Evolutionary conservation across 148 eudicot species (phyloP), one percentile per base, ranked within the genome.

Genomic region (Rhododendron vialii): DNA sequence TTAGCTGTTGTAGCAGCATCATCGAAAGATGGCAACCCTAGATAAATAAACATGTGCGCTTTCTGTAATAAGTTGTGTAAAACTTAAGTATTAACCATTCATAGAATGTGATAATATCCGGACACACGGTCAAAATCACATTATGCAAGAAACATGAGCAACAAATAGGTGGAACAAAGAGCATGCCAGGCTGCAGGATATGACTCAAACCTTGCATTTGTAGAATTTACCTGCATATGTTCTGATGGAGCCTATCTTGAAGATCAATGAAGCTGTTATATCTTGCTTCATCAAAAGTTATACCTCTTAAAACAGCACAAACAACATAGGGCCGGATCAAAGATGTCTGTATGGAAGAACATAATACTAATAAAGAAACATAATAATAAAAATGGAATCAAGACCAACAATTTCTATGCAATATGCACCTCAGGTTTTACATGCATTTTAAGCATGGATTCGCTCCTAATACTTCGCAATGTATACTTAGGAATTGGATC

Each of bases 261-360:
- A 98, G 98, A 89, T 95, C 99, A 88, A 98, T 98, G 84, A 98
- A 98, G 93, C 98, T 97, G 89, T 97, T 94, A 88, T 97, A 97
- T 92, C 93, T 93, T 55, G 92, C 91, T 87, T 97, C 99, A 82
- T 98, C 89, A 87, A 98, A 95, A 61, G 92, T 92, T 84, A 95
- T 87, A 78, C 96, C 98, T 92, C 99, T 93, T 69, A 98, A 88
- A 92, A 98, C 96, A 88, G 99, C 99, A 88, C 98, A 98, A 45
- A 97, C 99, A 89, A 98, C 94, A 88, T 74, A 93, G 7, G 98
- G 98, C 4, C 98, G 96, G 61, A 98, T 92, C 87, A 77, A 81
- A 5, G 93, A 91, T 28, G 98, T 97, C 99, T 98, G 90, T 85
- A 89, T 7, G 43, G 30, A 13, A 61, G 85, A 35, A 79, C 13